Evolutionary conservation across 257 asterid genomes (phyloP).

Genomic region (Anisodus acutangulus): DNA sequence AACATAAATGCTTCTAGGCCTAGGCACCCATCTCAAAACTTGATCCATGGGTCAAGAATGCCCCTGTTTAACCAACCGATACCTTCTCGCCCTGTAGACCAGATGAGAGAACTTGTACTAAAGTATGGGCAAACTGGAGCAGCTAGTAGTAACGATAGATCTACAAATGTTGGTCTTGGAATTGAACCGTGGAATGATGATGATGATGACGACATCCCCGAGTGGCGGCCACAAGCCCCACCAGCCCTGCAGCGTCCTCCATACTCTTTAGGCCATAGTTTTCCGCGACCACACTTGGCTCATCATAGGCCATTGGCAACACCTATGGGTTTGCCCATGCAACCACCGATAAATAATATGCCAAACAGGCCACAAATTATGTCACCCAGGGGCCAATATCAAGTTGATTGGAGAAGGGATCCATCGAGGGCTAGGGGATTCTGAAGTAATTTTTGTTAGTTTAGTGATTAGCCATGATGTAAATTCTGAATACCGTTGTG

Average conservation of each 20-base stretch:
- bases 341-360: constrained; percentile 23
- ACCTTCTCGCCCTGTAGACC: constrained; percentile 59
- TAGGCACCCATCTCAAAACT: constrained; percentile 38
- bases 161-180: constrained; percentile 46
- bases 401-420: constrained; percentile 35
- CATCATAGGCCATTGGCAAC: constrained; percentile 28
- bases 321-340: constrained; percentile 26
- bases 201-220: constrained; percentile 79
- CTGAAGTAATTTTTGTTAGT: constrained; percentile 18
- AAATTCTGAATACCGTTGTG: neutral
- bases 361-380: constrained; percentile 22
- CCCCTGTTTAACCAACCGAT: neutral
- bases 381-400: constrained; percentile 37
- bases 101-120: constrained; percentile 80
- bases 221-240: constrained; percentile 77
- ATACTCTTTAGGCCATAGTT: constrained; percentile 33
- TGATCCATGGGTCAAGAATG: constrained; percentile 36
- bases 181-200: constrained; percentile 74
- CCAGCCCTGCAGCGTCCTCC: constrained; percentile 36
- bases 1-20: constrained; percentile 39
- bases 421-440: constrained; percentile 40
- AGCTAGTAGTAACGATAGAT: constrained; percentile 33
- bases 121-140: constrained; percentile 74
- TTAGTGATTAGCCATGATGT: constrained; percentile 3
- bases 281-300: constrained; percentile 37